Base-by-base conservation (phyloP, 768 basidiomycete genomes). In the Phanerochaete carnosa region DNA sequence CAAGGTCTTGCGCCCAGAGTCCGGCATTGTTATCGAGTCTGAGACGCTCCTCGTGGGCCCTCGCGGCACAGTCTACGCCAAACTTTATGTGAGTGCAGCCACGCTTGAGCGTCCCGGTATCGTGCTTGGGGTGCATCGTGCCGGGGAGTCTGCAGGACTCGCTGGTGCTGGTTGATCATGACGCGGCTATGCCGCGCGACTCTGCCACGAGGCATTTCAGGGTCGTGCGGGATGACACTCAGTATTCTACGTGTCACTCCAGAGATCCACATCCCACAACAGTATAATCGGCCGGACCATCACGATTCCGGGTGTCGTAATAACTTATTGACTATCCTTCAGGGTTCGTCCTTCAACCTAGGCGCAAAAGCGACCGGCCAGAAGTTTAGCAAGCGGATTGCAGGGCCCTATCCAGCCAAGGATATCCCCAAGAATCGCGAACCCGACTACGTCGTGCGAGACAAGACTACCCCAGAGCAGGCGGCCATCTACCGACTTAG, bases 11-110 rank as follows among this genome's bases (percentile, higher is more conserved):
- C 30, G 13, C 29, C 9, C 64, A 93, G 91, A 90, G 70, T 85
- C 83, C 35, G 92, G 92, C 3, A 85, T 94, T 63, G 81, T 94
- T 46, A 58, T 90, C 4, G 90, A 87, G 47, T 72, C 69, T 12
- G 92, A 94, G 72, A 79, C 79, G 49, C 63, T 76, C 1, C 82
- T 93, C 53, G 76, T 91, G 26, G 86, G 88, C 66, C 78, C 86
- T 13, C 72, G 82, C 0, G 90, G 85, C 46, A 72, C 71, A 3
- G 70, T 74, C 1, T 80, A 80, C 62, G 74, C 75, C 3, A 72
- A 73, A 35, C 76, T 80, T 70, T 75, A 76, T 60, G 78, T 79
- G 45, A 55, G 77, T 59, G 23, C 58, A 4, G 8, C 39, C 4
- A 4, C 39, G 39, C 19, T 19, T 35, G 11, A 11, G 19, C 16